Evolutionary conservation across 2,329 filamentous ascomycete genomes (phyloP).

Genomic region (Grosmannia serpens): DNA sequence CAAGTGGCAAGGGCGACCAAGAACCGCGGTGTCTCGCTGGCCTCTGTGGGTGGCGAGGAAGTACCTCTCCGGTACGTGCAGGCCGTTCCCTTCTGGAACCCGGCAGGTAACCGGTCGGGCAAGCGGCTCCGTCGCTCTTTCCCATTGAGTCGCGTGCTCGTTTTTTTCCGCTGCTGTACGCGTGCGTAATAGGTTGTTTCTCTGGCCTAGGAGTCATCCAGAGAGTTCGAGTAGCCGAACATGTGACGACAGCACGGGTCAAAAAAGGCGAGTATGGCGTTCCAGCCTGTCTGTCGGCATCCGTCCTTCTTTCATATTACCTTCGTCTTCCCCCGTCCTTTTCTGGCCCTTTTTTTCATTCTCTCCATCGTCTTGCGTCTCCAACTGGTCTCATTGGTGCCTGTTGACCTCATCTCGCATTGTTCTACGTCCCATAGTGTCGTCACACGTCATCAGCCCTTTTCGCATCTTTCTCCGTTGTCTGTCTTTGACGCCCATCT

Average conservation of each 20-base stretch:
- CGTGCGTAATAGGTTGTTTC: not conserved
- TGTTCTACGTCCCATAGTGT: too few species aligned
- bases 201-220: not conserved
- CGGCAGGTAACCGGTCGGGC: slow-evolving; percentile 10
- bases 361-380: slow-evolving; percentile 1
- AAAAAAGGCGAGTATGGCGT: not conserved
- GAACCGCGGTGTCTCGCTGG: not conserved
- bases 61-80: not conserved
- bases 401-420: not conserved
- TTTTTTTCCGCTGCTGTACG: not conserved
- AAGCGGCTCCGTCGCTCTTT: slow-evolving; percentile 5
- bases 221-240: slow-evolving; percentile 7
- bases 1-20: not conserved
- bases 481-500: not conserved
- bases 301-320: not conserved
- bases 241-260: slow-evolving; percentile 10
- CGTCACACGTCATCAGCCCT: too few species aligned
- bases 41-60: not conserved
- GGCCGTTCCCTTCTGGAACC: not conserved
- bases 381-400: not conserved
- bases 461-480: not conserved
- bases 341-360: slow-evolving; percentile 7
- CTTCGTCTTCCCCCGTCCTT: slow-evolving; percentile 1
- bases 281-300: not conserved
- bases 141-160: not conserved